A percentile compares a stretch with the other conserved stretches of the same genome.
phyloP scores from a whole-genome alignment of 345 rosid species.

The Nephelium lappaceum region DNA sequence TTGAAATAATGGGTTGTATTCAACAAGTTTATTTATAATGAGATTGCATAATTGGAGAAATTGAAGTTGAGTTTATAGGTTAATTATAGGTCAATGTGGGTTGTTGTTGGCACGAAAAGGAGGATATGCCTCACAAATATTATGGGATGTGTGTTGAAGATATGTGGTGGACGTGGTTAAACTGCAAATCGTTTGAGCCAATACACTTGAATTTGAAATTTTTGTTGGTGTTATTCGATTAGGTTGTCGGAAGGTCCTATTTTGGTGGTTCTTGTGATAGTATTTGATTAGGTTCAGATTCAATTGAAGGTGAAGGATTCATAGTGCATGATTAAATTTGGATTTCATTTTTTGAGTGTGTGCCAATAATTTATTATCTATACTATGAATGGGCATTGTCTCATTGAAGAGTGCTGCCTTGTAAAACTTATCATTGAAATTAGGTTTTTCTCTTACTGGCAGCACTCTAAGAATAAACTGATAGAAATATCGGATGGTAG shows the following conservation, averaged over 20 bases:
- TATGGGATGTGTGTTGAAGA: background rate
- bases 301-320: background rate
- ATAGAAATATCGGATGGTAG: background rate
- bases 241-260: background rate
- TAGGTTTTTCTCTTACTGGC: background rate
- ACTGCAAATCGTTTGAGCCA: background rate
- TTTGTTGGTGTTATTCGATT: background rate
- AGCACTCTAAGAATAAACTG: background rate
- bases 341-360: background rate
- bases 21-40: background rate
- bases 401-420: background rate
- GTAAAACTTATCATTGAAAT: background rate
- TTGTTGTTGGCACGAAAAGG: background rate
- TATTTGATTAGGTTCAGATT: background rate
- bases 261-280: background rate
- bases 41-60: conserved; percentile 5
- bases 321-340: background rate
- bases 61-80: conserved; percentile 13
- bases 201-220: background rate
- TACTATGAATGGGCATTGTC: background rate
- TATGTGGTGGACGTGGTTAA: background rate
- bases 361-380: too few species aligned
- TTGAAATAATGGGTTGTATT: conserved; percentile 12
- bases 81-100: conserved; percentile 14
- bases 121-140: background rate